Conservation (phyloP, 129 eudicot genomes). For the Artemisia argyi region DNA sequence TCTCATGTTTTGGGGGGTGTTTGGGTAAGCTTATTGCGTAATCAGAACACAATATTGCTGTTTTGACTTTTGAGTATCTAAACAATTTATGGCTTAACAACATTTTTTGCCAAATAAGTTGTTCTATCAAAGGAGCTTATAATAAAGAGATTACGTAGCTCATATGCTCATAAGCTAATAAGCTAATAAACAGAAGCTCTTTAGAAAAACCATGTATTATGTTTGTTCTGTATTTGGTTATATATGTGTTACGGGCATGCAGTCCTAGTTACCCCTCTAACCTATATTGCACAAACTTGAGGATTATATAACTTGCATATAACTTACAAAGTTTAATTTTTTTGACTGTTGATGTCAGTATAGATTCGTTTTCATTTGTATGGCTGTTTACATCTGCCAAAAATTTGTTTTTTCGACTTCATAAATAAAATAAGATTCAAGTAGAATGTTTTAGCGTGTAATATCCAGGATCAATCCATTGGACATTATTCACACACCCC, state of each 20-base stretch:
- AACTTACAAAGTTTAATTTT: neutral
- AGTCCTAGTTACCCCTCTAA: no score
- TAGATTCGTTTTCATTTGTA: neutral
- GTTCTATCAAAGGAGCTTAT: neutral
- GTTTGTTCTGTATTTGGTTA: neutral
- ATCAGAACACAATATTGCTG: neutral
- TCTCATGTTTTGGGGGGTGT: no score
- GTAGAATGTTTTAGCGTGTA: no score
- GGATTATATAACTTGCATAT: neutral
- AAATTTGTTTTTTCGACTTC: neutral
- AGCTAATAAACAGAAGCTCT: neutral
- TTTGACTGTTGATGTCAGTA: neutral
- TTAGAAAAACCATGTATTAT: slow-evolving; percentile 2
- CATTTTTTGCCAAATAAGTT: no score
- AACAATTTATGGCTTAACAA: no score
- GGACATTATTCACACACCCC: no score
- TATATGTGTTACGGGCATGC: neutral
- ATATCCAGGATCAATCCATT: no score
- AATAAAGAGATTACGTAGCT: neutral
- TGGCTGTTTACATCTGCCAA: no score
- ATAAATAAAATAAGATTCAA: no score
- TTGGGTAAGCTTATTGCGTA: no score
- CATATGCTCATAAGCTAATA: neutral
- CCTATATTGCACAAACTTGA: no score
- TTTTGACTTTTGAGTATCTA: neutral